Conservation (phyloP, 2,329 filamentous ascomycete genomes). For the Hymenoscyphus repandus region DNA sequence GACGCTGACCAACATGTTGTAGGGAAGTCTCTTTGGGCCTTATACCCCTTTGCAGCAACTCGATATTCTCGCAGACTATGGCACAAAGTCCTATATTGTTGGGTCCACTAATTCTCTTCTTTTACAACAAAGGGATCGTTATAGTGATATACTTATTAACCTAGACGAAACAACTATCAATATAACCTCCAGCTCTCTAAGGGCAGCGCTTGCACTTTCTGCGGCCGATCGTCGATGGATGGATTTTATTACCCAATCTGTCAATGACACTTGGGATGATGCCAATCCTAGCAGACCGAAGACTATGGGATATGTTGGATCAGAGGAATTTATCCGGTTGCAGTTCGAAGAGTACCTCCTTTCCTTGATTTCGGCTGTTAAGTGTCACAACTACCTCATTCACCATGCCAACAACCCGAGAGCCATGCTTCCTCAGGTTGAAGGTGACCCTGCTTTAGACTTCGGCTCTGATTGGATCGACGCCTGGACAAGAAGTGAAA, state of each 20-base stretch:
- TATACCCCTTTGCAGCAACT: constrained; percentile 96
- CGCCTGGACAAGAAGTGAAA: constrained; percentile 83
- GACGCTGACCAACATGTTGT: constrained; percentile 8
- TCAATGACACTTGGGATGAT: constrained; percentile 96
- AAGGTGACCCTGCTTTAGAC: constrained; percentile 79
- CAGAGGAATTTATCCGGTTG: constrained; percentile 93
- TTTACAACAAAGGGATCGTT: constrained; percentile 88
- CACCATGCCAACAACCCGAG: constrained; percentile 52
- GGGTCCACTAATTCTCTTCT: constrained; percentile 94
- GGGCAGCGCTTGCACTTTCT: constrained; percentile 70
- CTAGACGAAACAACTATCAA: constrained; percentile 84
- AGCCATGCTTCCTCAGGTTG: constrained; percentile 58
- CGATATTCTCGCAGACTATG: constrained; percentile 85
- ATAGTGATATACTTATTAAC: constrained; percentile 94
- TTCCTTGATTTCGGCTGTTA: constrained; percentile 79
- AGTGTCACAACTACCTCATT: constrained; percentile 71
- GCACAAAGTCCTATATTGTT: constrained; percentile 95
- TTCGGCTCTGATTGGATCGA: constrained; percentile 82
- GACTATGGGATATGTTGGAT: constrained; percentile 89
- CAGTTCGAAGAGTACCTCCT: constrained; percentile 97
- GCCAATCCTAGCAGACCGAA: constrained; percentile 84
- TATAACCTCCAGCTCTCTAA: constrained; percentile 75
- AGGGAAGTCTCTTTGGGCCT: constrained; percentile 91
- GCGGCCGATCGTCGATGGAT: constrained; percentile 92
- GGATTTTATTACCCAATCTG: constrained; percentile 86